Conservation (phyloP, 352 stramenopile species). For the Phytophthora foliorum region DNA sequence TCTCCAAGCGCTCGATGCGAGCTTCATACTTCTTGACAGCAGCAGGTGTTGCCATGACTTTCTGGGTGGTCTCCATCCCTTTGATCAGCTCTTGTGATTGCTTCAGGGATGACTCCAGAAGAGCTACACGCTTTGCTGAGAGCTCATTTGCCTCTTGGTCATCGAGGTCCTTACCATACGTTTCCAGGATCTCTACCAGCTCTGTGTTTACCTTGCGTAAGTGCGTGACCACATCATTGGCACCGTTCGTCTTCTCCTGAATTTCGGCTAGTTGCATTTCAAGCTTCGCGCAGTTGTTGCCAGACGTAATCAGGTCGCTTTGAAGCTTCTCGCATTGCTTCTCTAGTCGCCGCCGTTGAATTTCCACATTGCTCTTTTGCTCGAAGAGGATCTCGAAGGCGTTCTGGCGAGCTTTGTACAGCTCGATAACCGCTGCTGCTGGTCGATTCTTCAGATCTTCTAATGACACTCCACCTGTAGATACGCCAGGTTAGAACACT, state of each 20-base stretch:
- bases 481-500: conserved; percentile 3
- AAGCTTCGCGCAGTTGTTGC: conserved; percentile 59
- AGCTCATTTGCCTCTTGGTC: conserved; percentile 39
- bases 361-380: conserved; percentile 62
- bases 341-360: conserved; percentile 57
- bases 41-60: conserved; percentile 50
- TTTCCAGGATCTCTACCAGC: conserved; percentile 69
- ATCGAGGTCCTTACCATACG: conserved; percentile 64
- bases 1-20: conserved; percentile 61
- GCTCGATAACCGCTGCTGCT: conserved; percentile 53
- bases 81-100: conserved; percentile 61
- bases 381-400: conserved; percentile 70
- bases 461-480: conserved; percentile 48
- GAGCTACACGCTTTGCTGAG: conserved; percentile 42
- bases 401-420: conserved; percentile 68
- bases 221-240: conserved; percentile 49
- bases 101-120: conserved; percentile 61
- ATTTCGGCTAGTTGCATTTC: conserved; percentile 55
- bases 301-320: conserved; percentile 51
- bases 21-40: conserved; percentile 55
- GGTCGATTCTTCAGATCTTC: conserved; percentile 58
- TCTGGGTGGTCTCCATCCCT: conserved; percentile 45
- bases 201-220: conserved; percentile 69
- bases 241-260: conserved; percentile 53
- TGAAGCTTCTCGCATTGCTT: conserved; percentile 63